Evolutionary conservation across 163 green algal species (phyloP).

Genomic region (Chloroidium sp.): DNA sequence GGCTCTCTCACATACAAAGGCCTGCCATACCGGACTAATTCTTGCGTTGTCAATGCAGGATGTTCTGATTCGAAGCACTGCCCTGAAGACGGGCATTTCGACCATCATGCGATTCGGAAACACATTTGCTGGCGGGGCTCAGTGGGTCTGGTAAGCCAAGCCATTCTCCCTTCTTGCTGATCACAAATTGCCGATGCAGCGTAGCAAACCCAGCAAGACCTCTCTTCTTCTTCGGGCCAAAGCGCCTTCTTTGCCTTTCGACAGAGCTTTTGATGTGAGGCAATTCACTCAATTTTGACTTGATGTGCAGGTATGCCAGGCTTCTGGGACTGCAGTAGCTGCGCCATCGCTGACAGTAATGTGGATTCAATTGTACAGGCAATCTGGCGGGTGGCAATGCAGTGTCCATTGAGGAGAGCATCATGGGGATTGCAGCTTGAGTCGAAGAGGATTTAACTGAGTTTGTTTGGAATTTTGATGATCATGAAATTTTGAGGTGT

Average conservation of each 20-base stretch:
- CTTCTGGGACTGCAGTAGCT: constrained; percentile 2
- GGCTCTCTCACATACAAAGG: background rate
- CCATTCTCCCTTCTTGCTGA: background rate
- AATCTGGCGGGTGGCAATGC: too few relatives aligned
- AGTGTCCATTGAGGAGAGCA: too few relatives aligned
- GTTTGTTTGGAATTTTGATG: too few relatives aligned
- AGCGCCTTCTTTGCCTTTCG: background rate
- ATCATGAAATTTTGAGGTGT: too few relatives aligned
- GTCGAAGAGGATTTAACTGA: too few relatives aligned
- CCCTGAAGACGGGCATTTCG: constrained; percentile 11
- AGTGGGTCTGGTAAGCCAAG: constrained; percentile 23
- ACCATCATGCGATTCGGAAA: constrained; percentile 30
- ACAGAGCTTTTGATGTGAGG: background rate
- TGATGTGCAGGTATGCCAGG: background rate
- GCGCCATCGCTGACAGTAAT: background rate
- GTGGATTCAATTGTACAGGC: background rate
- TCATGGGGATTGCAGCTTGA: too few relatives aligned
- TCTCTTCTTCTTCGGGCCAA: too few relatives aligned
- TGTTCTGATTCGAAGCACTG: constrained; percentile 1
- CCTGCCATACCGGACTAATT: background rate
- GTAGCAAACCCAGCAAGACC: too few relatives aligned
- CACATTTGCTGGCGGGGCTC: constrained; percentile 19
- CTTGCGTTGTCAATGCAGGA: constrained; percentile 9
- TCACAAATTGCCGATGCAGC: too few relatives aligned
- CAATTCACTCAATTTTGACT: background rate